These are phyloP conservation scores for Aspergillus nomiae DNA, from an alignment of 2,329 filamentous ascomycete genomes.

Conservation along the genomic window DNA sequence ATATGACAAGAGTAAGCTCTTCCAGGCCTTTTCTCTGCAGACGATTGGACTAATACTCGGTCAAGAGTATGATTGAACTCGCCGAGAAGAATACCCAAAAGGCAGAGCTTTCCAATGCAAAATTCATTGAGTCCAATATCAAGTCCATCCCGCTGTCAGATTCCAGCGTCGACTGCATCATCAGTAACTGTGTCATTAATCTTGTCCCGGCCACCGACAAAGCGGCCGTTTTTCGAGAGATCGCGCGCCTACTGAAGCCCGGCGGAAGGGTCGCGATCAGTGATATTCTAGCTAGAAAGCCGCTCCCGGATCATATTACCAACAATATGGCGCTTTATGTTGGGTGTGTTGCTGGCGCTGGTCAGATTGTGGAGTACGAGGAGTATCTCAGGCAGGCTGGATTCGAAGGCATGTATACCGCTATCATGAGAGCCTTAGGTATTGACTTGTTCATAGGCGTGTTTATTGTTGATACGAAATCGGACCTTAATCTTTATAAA, in stretches of 20 bases:
- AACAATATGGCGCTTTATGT: conserved; percentile 57
- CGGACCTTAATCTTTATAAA: conserved; percentile 53
- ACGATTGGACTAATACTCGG: conserved; percentile 2
- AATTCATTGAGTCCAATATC: conserved; percentile 56
- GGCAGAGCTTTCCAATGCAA: conserved; percentile 46
- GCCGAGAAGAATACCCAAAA: conserved; percentile 50
- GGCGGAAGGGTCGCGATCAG: conserved; percentile 61
- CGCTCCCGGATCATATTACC: conserved; percentile 52
- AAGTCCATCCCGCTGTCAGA: conserved; percentile 51
- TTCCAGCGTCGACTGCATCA: conserved; percentile 56
- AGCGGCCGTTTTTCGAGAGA: conserved; percentile 58
- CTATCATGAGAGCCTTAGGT: background rate
- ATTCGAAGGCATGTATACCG: conserved; percentile 46
- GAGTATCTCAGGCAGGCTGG: conserved; percentile 53
- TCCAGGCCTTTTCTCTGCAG: background rate
- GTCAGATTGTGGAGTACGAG: conserved; percentile 55
- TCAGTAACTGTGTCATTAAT: conserved; percentile 66
- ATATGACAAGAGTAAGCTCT: conserved; percentile 58
- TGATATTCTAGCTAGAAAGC: conserved; percentile 59
- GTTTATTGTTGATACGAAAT: conserved; percentile 48
- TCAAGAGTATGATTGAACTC: conserved; percentile 57
- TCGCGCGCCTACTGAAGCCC: conserved; percentile 58
- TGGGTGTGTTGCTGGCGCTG: conserved; percentile 63
- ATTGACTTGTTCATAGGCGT: conserved; percentile 35
- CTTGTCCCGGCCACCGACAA: conserved; percentile 59